Evolutionary conservation across 176 grass and related monocot species (phyloP).

Genomic region (Chrysopogon serrulatus): DNA sequence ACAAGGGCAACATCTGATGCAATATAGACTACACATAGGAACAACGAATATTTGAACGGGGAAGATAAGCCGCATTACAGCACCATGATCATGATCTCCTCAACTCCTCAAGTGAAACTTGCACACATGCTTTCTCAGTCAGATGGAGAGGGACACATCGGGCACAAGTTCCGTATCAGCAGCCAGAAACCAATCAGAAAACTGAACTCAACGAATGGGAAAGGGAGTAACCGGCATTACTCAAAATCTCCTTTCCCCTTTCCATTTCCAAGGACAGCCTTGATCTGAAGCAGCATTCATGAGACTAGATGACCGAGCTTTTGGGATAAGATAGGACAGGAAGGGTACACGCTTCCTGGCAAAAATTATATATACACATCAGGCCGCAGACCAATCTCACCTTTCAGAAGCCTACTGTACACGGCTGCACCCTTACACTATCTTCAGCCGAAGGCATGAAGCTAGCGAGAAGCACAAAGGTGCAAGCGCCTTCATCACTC

Average conservation of each 20-base stretch:
- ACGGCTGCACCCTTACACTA: slow-evolving; percentile 16
- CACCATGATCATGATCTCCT: neutral
- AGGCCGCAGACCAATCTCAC: slow-evolving; percentile 32
- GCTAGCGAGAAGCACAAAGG: no score
- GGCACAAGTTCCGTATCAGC: slow-evolving; percentile 2
- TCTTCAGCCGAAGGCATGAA: no score
- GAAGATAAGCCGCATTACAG: neutral
- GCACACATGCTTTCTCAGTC: neutral
- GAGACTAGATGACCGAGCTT: slow-evolving; percentile 12
- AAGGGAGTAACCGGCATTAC: no score
- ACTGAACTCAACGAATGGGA: no score
- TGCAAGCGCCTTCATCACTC: no score
- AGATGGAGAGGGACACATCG: neutral
- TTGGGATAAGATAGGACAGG: neutral
- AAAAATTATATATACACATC: slow-evolving; percentile 46
- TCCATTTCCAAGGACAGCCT: no score
- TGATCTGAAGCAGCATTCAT: slow-evolving; percentile 4
- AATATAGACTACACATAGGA: neutral
- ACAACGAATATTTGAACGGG: neutral
- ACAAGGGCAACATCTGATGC: neutral
- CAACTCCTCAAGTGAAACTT: slow-evolving; percentile 15
- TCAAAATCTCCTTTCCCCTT: no score
- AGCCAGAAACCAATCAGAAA: slow-evolving; percentile 1
- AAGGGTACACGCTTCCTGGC: slow-evolving; percentile 16
- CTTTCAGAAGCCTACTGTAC: slow-evolving; percentile 32